Evolutionary conservation across 306 rosid genomes (phyloP), one percentile per base, ranked within the genome.

Genomic region (Carpinus viminea): DNA sequence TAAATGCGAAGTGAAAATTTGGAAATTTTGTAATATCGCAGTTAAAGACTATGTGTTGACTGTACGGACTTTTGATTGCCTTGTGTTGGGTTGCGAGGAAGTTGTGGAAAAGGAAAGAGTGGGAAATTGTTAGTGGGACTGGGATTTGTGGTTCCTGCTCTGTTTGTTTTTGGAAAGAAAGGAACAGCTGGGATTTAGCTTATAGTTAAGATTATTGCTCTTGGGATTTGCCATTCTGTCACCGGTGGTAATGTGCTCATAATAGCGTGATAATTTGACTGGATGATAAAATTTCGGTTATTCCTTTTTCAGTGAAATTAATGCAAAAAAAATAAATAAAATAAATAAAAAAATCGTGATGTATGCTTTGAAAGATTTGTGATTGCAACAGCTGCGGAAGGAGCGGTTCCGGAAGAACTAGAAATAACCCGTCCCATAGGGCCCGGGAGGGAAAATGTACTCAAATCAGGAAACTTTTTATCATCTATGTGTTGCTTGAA

Each of bases 91-190:
- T 20, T 4, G 15, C 11, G 24, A 9, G 20, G 12, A 24, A 59
- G 20, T 53, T 2, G 4, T 53, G 59, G 21, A 16, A 24, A 59
- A 59, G 65, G 36, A 59, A 24, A 59, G 65, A 59, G 16, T 21
- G 65, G 8, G 36, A 59, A 24, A 59, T 24, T 59, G 34, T 11
- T 59, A 24, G 31, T 24, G 65, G 20, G 6, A 20, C 21, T 24
- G 65, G 20, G 6, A 20, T 57, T 20, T 4, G 12, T 21, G 64
- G 12, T 57, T 21, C 21, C 34, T 57, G 12, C 65, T 59, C 31
- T 59, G 65, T 57, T 57, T 57, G 64, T 21, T 59, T 24, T 59
- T 59, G 65, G 65, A 59, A 59, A 59, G 65, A 59, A 59, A 24
- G 65, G 65, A 24, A 21, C 36, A 59, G 20, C 31, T 59, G 34